A percentile compares a stretch with the other conserved stretches of the same genome.
Conservation (phyloP, 345 rosid species). For the Arabis alpina region DNA sequence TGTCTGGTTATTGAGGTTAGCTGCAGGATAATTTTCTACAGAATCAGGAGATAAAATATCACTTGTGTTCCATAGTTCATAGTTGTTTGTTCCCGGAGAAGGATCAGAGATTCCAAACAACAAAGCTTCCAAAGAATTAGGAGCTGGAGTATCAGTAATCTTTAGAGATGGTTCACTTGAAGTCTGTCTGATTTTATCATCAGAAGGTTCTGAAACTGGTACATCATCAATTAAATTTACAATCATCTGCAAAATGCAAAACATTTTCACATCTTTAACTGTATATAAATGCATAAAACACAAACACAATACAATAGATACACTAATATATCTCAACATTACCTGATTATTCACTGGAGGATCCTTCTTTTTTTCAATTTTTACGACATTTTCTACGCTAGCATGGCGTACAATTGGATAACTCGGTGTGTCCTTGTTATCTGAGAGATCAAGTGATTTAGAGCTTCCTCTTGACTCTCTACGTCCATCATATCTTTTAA, state of each 20-base stretch:
- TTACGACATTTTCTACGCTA: conserved; percentile 39
- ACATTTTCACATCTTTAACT: background rate
- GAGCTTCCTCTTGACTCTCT: conserved; percentile 48
- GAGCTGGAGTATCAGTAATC: conserved; percentile 42
- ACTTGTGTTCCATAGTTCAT: conserved; percentile 27
- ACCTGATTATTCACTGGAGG: conserved; percentile 22
- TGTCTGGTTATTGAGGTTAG: conserved; percentile 32
- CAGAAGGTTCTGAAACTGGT: conserved; percentile 40
- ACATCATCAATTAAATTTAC: conserved; percentile 49
- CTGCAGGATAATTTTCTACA: conserved; percentile 30
- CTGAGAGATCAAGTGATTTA: conserved; percentile 54
- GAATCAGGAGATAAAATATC: conserved; percentile 32
- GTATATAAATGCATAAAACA: background rate
- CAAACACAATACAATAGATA: background rate
- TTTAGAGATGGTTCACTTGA: conserved; percentile 43
- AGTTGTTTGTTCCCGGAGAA: conserved; percentile 27
- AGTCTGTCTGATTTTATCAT: conserved; percentile 40
- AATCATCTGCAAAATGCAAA: conserved; percentile 46
- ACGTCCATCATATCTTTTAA: conserved; percentile 45
- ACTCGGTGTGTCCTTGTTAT: conserved; percentile 39
- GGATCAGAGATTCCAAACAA: conserved; percentile 58
- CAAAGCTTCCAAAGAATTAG: conserved; percentile 63
- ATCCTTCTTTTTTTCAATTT: conserved; percentile 37
- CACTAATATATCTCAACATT: background rate
- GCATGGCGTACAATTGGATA: conserved; percentile 44